Evolutionary conservation across 371 early-diverging fungal species (phyloP), one percentile per base, ranked within the genome.

Genomic region (Phascolomyces articulosus): DNA sequence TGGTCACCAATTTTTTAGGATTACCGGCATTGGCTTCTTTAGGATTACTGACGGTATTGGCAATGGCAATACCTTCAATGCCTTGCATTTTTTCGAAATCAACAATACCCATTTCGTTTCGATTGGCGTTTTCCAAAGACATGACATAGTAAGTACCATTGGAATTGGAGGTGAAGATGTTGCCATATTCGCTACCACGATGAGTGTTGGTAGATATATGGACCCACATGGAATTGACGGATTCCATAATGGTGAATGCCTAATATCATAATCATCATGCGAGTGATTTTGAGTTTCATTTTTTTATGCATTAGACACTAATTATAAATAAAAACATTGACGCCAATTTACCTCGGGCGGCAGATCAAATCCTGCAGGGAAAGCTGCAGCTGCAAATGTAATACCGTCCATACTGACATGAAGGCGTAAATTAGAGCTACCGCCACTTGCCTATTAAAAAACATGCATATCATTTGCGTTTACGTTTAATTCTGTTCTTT

Each of bases 41-140:
- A 28, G 89, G 80, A 59, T 96, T 96, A 58, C 67, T 69, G 23
- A 97, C 95, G 16, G 81, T 66, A 67, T 98, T 98, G 62, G 93
- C 90, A 10, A 98, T 63, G 1, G 96, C 89, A 31, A 95, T 89
- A 44, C 96, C 96, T 69, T 91, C 90, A 26, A 98, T 86, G 13
- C 95, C 97, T 57, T 91, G 90, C 86, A 97, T 90, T 67, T 92
- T 93, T 72, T 97, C 97, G 79, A 94, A 95, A 68, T 98, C 98
- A 6, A 97, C 97, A 62, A 91, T 85, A 24, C 97, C 96, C 28
- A 68, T 60, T 13, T 83, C 84, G 49, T 94, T 90, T 40, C 93
- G 90, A 71, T 97, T 96, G 27, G 93, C 90, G 26, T 89, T 72
- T 40, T 85, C 85, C 40, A 91, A 75, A 0, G 93, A 85, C 31